Conservation (phyloP, 139 green algal species). For the Chlorella sp. region DNA sequence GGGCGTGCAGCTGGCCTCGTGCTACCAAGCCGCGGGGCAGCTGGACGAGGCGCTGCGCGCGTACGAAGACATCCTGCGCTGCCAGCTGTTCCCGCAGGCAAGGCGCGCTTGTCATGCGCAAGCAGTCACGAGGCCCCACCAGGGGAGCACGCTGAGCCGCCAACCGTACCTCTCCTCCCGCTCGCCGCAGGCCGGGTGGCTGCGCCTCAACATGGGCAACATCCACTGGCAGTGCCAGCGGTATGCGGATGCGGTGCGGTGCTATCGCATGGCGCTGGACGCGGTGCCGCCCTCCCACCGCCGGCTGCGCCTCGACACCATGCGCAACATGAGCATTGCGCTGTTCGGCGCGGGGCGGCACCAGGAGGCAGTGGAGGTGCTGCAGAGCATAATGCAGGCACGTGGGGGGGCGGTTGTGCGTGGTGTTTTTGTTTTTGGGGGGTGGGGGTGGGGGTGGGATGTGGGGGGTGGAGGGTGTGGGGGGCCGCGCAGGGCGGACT, state of each 20-base stretch:
- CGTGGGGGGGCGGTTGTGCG: no score
- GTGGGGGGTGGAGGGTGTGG: no score
- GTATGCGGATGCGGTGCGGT: constrained; percentile 70
- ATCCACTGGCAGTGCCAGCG: constrained; percentile 77
- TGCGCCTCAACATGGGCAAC: constrained; percentile 92
- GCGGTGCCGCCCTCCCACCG: constrained; percentile 57
- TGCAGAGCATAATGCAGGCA: constrained; percentile 28
- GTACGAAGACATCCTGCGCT: constrained; percentile 74
- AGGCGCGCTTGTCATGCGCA: not conserved
- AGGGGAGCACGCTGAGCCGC: no score
- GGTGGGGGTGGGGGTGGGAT: no score
- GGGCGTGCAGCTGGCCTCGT: constrained; percentile 65
- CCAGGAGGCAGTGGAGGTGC: constrained; percentile 69
- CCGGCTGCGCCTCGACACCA: constrained; percentile 66
- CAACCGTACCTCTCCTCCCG: not conserved
- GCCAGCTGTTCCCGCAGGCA: constrained; percentile 60
- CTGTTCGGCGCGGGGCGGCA: constrained; percentile 85
- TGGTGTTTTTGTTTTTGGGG: no score
- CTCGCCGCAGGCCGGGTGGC: constrained; percentile 40
- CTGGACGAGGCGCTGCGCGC: constrained; percentile 72
- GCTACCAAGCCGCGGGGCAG: constrained; percentile 64
- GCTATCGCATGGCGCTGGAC: constrained; percentile 91
- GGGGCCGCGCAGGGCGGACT: no score
- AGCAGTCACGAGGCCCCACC: no score
- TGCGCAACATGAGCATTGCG: constrained; percentile 83